Evolutionary conservation across 2,329 filamentous ascomycete genomes (phyloP).

Genomic region (Pezicula radicicola): DNA sequence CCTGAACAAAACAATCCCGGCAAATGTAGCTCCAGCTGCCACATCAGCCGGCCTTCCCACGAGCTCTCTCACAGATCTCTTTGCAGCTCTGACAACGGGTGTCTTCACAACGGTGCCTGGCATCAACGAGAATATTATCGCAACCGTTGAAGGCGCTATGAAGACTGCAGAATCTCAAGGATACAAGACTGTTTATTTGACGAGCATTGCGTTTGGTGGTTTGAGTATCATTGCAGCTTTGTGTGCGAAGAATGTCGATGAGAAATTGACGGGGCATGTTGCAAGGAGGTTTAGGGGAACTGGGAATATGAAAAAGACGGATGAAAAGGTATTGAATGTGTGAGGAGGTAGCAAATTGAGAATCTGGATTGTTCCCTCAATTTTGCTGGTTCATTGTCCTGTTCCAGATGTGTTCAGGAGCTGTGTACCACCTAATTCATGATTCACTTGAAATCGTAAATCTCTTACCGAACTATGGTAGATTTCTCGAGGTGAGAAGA

Average conservation of each 20-base stretch:
- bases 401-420: too few species aligned
- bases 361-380: too few species aligned
- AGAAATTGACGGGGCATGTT: conserved; percentile 29
- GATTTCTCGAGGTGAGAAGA: too few species aligned
- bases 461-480: too few species aligned
- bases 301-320: too few species aligned
- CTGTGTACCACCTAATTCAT: too few species aligned
- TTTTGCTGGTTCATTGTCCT: too few species aligned
- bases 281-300: conserved; percentile 10
- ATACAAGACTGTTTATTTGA: conserved; percentile 31
- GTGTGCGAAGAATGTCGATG: conserved; percentile 30
- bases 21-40: conserved; percentile 13
- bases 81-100: neutral
- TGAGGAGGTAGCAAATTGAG: too few species aligned
- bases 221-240: conserved; percentile 27
- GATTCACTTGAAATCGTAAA: too few species aligned
- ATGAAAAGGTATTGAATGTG: too few species aligned
- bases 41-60: conserved; percentile 3
- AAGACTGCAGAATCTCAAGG: conserved; percentile 26
- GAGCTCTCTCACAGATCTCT: neutral
- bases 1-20: conserved; percentile 26
- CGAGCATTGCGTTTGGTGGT: conserved; percentile 32
- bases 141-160: conserved; percentile 13
- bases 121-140: conserved; percentile 4
- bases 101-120: conserved; percentile 12